phyloP scores from a whole-genome alignment of 1,284 basidiomycete genomes.

The Bjerkandera adusta region DNA sequence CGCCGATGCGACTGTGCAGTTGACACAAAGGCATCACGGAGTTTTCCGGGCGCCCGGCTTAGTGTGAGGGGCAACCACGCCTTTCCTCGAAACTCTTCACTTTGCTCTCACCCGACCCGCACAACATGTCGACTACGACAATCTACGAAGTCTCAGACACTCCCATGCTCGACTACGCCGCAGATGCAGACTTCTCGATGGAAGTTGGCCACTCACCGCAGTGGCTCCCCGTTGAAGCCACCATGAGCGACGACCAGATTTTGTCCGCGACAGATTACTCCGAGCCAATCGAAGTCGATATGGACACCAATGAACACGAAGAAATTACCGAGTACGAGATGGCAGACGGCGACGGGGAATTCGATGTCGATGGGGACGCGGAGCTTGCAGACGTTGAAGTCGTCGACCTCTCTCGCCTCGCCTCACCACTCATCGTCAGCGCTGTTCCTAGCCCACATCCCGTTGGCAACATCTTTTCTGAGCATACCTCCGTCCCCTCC shows the following conservation, averaged over 20 bases:
- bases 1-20: no score
- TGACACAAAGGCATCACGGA: no score
- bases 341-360: constrained; percentile 46
- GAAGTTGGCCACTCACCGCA: constrained; percentile 33
- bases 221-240: constrained; percentile 55
- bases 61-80: no score
- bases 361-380: constrained; percentile 32
- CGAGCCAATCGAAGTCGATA: constrained; percentile 63
- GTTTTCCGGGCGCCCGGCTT: no score
- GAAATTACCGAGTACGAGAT: constrained; percentile 70
- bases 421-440: constrained; percentile 26
- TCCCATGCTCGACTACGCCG: constrained; percentile 65
- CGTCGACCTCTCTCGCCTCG: constrained; percentile 45
- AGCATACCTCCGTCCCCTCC: no score
- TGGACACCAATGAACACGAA: constrained; percentile 56
- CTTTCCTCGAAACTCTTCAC: no score
- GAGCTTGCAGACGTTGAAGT: constrained; percentile 55
- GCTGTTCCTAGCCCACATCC: neutral
- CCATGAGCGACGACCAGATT: constrained; percentile 60
- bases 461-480: no score
- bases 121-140: constrained; percentile 30
- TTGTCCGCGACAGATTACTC: constrained; percentile 19
- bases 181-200: constrained; percentile 66
- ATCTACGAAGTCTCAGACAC: constrained; percentile 57
- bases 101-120: constrained; percentile 5